Conservation (phyloP, 176 grass and related monocot genomes). For the Raddia distichophylla region DNA sequence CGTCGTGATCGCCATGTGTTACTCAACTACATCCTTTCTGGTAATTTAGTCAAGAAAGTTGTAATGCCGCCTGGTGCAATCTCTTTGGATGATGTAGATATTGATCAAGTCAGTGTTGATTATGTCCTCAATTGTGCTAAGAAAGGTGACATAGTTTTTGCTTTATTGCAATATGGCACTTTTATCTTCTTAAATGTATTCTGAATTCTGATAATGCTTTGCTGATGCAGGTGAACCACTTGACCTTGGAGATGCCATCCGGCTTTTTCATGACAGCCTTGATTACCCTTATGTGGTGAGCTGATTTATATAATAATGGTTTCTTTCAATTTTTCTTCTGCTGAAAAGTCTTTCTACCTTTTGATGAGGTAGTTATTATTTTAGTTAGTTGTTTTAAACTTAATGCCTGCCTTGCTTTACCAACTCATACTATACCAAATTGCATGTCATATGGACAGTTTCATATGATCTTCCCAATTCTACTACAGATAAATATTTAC, state of each 20-base stretch:
- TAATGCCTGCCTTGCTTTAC: constrained; percentile 11
- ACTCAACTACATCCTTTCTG: constrained; percentile 91
- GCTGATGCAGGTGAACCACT: constrained; percentile 68
- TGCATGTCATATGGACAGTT: background rate
- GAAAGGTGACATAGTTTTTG: constrained; percentile 61
- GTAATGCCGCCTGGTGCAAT: constrained; percentile 90
- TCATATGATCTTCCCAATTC: constrained; percentile 9
- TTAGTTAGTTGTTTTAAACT: background rate
- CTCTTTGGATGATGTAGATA: constrained; percentile 92
- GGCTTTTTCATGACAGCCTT: constrained; percentile 95
- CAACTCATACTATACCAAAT: constrained; percentile 7
- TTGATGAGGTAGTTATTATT: constrained; percentile 11
- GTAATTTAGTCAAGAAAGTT: constrained; percentile 98
- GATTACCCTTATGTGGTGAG: constrained; percentile 90
- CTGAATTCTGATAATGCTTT: constrained; percentile 48
- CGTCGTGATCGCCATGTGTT: constrained; percentile 88
- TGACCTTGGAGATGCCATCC: constrained; percentile 91
- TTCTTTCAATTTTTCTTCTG: background rate
- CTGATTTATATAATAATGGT: constrained; percentile 36
- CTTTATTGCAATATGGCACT: background rate
- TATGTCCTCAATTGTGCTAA: constrained; percentile 92
- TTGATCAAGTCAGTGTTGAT: constrained; percentile 97
- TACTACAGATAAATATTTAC: background rate
- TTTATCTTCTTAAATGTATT: constrained; percentile 25
- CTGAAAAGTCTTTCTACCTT: background rate